Base-by-base conservation (phyloP, 2,329 filamentous ascomycete species). In the Colletotrichum lini region DNA sequence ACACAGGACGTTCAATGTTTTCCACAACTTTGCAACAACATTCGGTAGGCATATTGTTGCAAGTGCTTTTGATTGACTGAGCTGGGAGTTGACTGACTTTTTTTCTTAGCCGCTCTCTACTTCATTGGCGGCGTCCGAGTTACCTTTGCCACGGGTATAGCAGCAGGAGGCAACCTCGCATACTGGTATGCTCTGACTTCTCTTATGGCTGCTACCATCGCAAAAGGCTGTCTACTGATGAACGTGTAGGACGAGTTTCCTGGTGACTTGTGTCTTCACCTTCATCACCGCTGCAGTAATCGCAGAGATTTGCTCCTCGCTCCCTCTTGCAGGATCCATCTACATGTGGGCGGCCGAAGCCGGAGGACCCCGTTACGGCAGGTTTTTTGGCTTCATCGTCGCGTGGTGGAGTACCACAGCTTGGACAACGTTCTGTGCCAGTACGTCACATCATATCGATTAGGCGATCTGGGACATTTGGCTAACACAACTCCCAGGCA, bases 381-480 rank as follows among this genome's bases (percentile, higher is more conserved):
- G 88, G 38, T 79, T 90, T 0, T 83, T 90, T 65, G 88, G 88
- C 21, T 90, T 89, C 76, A 79, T 89, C n/a, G 88, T 90, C n/a
- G 88, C 88, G 0, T 90, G 88, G 88, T 90, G 88, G 88, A 88
- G 86, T 74, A 89, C 87, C 0, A 90, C 88, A 0, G 88, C 89
- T 1, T 90, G 88, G 88, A 90, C 88, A 2, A 90, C 86, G 0
- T 88, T 88, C 67, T 87, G 85, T 76, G 86, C 86, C 3, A 88
- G 86, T 82, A 76, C 68, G 79, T 63, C 40, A 21, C 7, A 16
- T 49, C 18, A n/a, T 16, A 3, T 6, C 8, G 18, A 42, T 23
- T 4, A 30, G 30, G 30, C 7, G 30, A 30, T 30, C 15, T 10
- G 8, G 12, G 2, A 5, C 23, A 2, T 12, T 16, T 52, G 38